A percentile compares a stretch with the other conserved stretches of the same genome.
Evolutionary conservation across 179 eudicot genomes (phyloP).

Genomic region (Pouteria campechiana): DNA sequence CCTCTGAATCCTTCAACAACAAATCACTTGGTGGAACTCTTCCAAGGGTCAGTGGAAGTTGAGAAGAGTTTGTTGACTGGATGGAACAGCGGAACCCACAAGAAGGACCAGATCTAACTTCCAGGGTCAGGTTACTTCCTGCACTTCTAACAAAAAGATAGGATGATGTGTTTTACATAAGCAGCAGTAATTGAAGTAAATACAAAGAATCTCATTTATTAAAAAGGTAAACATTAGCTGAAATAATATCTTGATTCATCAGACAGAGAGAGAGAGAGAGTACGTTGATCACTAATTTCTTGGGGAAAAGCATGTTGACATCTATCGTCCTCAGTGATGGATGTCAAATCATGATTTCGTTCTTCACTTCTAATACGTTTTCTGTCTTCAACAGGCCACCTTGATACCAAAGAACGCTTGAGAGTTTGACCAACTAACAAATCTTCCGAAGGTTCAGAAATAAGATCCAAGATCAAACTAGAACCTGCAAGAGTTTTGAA

Average conservation of each 20-base stretch:
- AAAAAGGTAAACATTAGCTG: neutral
- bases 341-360: conserved; percentile 19
- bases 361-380: conserved; percentile 26
- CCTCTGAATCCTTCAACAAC: conserved; percentile 73
- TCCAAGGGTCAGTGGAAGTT: conserved; percentile 90
- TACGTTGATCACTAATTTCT: conserved; percentile 35
- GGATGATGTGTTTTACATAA: conserved; percentile 47
- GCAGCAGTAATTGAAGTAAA: conserved; percentile 7
- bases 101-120: conserved; percentile 84
- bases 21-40: conserved; percentile 83
- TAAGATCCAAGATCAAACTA: conserved; percentile 42
- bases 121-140: conserved; percentile 74
- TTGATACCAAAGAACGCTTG: conserved; percentile 37
- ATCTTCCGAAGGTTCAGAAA: conserved; percentile 47
- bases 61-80: conserved; percentile 49
- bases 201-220: neutral
- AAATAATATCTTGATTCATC: neutral
- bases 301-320: conserved; percentile 16
- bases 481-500: conserved; percentile 32
- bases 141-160: conserved; percentile 64
- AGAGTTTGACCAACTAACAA: conserved; percentile 64
- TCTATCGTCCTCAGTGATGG: conserved; percentile 22
- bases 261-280: conserved; percentile 17
- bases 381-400: conserved; percentile 31
- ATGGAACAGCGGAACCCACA: conserved; percentile 49